A percentile compares a stretch with the other conserved stretches of the same genome.
Evolutionary conservation across 129 eudicot genomes (phyloP).

Genomic region (Pittosporum tobira): DNA sequence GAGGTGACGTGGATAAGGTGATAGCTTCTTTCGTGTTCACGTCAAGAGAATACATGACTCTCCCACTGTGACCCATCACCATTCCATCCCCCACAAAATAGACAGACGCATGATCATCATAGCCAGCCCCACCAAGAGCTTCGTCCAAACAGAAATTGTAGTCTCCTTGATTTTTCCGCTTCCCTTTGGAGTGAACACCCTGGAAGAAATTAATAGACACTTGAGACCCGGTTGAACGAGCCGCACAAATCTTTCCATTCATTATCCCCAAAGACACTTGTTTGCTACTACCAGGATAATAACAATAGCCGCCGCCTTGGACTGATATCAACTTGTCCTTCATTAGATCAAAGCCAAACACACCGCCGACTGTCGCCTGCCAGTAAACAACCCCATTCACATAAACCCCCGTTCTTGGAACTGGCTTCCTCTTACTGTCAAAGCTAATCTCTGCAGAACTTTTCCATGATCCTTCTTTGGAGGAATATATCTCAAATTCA

Average conservation of each 20-base stretch:
- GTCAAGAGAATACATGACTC: no score
- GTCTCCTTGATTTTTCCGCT: no score
- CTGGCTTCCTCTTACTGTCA: conserved; percentile 9
- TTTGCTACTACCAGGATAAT: background rate
- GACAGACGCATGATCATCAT: no score
- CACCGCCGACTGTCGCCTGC: conserved; percentile 6
- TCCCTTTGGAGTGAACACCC: no score
- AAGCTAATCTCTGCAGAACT: conserved; percentile 38
- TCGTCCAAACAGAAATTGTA: no score
- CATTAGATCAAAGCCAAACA: conserved; percentile 33
- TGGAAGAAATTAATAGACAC: no score
- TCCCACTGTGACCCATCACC: no score
- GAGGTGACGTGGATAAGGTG: no score
- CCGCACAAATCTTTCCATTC: conserved; percentile 36
- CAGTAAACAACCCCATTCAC: conserved; percentile 37
- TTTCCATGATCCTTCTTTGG: conserved; percentile 42
- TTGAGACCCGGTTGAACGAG: conserved; percentile 9
- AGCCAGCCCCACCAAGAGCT: no score
- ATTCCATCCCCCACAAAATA: no score
- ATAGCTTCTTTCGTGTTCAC: no score
- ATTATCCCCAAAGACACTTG: conserved; percentile 30
- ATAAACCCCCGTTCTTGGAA: conserved; percentile 27
- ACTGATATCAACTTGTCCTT: conserved; percentile 36
- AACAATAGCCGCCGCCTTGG: no score
- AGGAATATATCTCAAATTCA: conserved; percentile 50